Evolutionary conservation across 2,329 filamentous ascomycete species (phyloP).

Genomic region (Fusarium compactum): DNA sequence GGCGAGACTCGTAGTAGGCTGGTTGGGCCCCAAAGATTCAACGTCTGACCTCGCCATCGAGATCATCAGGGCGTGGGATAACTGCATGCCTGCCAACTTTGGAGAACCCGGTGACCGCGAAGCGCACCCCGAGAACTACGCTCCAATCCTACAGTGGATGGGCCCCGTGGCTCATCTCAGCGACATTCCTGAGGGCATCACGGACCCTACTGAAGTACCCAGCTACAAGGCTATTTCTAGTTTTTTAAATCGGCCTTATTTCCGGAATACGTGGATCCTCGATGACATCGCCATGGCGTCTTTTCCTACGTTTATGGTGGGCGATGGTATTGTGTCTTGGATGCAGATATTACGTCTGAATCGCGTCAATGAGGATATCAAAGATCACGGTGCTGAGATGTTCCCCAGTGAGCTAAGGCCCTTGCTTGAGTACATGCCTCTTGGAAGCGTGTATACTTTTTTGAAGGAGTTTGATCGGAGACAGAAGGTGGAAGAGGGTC

Average conservation of each 20-base stretch:
- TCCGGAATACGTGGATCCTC: constrained; percentile 42
- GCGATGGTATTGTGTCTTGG: constrained; percentile 43
- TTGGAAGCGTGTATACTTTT: constrained; percentile 40
- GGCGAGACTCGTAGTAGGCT: constrained; percentile 41
- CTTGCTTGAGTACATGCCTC: constrained; percentile 40
- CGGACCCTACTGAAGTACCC: constrained; percentile 38
- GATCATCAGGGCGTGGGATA: constrained; percentile 42
- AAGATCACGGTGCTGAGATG: constrained; percentile 41
- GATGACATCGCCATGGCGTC: constrained; percentile 41
- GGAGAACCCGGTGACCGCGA: constrained; percentile 42
- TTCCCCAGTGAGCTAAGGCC: constrained; percentile 37
- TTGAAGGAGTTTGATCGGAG: constrained; percentile 41
- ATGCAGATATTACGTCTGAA: constrained; percentile 44
- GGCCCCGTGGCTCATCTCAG: constrained; percentile 41
- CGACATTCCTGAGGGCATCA: constrained; percentile 41
- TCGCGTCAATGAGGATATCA: constrained; percentile 43
- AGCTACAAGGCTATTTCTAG: constrained; percentile 41
- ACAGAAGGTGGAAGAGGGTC: constrained; percentile 26
- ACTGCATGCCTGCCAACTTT: constrained; percentile 38
- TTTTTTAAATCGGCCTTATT: constrained; percentile 42
- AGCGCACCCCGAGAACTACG: constrained; percentile 38
- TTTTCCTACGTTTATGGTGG: constrained; percentile 41
- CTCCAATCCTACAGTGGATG: constrained; percentile 42
- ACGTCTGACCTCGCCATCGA: constrained; percentile 42
- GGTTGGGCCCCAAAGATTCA: constrained; percentile 36